Evolutionary conservation across 225 moss, liverwort and hornwort genomes (phyloP).

Genomic region (Marchantia polymorpha): DNA sequence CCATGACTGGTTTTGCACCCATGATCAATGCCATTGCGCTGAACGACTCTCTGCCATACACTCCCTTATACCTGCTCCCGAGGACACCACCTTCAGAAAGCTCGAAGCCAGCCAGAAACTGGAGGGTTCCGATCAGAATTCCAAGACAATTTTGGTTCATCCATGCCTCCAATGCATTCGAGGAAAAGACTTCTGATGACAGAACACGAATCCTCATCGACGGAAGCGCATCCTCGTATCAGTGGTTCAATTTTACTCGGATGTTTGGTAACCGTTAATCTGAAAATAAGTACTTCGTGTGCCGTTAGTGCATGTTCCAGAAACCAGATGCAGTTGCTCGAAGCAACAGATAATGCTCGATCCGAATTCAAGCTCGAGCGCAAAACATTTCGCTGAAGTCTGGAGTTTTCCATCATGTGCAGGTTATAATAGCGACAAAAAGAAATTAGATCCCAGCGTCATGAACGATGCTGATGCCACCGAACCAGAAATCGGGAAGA

Average conservation of each 20-base stretch:
- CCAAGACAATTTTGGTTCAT: slow-evolving; percentile 37
- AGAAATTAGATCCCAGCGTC: slow-evolving; percentile 36
- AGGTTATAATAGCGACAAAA: slow-evolving; percentile 39
- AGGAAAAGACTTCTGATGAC: slow-evolving; percentile 27
- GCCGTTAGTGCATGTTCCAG: too few species aligned
- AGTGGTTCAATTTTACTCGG: slow-evolving; percentile 38
- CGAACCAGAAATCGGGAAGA: background rate
- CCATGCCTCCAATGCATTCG: slow-evolving; percentile 39
- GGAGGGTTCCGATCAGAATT: slow-evolving; percentile 32
- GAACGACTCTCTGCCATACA: slow-evolving; percentile 37
- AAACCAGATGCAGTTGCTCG: too few species aligned
- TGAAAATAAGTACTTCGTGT: too few species aligned
- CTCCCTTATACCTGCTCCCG: slow-evolving; percentile 41
- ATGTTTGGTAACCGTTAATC: slow-evolving; percentile 36
- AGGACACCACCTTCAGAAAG: background rate
- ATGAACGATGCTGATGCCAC: slow-evolving; percentile 26
- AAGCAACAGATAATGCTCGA: too few species aligned
- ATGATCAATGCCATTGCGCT: slow-evolving; percentile 38
- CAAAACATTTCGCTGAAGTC: background rate
- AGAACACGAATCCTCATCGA: slow-evolving; percentile 32
- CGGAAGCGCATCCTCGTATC: slow-evolving; percentile 39
- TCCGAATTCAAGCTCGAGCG: too few species aligned
- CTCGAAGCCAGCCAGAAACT: slow-evolving; percentile 16
- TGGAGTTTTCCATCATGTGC: background rate
- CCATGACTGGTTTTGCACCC: slow-evolving; percentile 35